phyloP scores from a whole-genome alignment of 177 flowering plant species.

The Vitis hybrid region DNA sequence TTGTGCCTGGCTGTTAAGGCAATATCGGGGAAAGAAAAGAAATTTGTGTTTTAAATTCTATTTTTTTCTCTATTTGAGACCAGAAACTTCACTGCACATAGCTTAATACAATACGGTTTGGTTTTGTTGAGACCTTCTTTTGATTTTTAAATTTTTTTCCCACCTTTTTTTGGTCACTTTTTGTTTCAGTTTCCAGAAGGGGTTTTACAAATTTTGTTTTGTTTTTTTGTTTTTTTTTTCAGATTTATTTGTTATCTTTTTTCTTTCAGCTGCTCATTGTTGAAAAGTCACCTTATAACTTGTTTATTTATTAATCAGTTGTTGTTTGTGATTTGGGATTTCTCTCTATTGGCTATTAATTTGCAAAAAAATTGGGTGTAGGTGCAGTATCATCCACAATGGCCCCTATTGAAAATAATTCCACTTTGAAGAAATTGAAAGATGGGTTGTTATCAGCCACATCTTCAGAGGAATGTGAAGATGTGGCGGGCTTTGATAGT shows the following conservation, averaged over 20 bases:
- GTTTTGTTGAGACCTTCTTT: neutral
- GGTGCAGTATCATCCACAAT: constrained; percentile 51
- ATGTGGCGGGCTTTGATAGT: constrained; percentile 22
- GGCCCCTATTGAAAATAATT: constrained; percentile 32
- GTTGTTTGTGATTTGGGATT: neutral
- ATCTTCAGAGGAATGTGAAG: constrained; percentile 33
- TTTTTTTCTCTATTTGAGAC: neutral
- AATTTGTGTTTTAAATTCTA: neutral
- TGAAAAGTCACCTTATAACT: too few species aligned
- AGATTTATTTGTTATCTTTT: neutral
- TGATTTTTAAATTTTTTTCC: too few species aligned
- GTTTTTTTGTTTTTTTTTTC: neutral
- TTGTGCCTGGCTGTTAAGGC: neutral
- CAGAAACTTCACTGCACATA: neutral
- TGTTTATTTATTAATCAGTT: neutral
- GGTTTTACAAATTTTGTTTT: too few species aligned
- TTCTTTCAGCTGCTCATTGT: neutral
- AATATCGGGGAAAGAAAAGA: neutral
- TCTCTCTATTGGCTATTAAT: neutral
- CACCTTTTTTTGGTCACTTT: too few species aligned
- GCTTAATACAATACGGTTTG: neutral
- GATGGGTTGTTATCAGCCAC: constrained; percentile 31
- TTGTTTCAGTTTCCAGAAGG: too few species aligned
- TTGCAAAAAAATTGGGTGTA: constrained; percentile 19
- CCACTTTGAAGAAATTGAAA: constrained; percentile 37